Base-by-base conservation (phyloP, 2,329 filamentous ascomycete species). In the Bipolaris bicolor region DNA sequence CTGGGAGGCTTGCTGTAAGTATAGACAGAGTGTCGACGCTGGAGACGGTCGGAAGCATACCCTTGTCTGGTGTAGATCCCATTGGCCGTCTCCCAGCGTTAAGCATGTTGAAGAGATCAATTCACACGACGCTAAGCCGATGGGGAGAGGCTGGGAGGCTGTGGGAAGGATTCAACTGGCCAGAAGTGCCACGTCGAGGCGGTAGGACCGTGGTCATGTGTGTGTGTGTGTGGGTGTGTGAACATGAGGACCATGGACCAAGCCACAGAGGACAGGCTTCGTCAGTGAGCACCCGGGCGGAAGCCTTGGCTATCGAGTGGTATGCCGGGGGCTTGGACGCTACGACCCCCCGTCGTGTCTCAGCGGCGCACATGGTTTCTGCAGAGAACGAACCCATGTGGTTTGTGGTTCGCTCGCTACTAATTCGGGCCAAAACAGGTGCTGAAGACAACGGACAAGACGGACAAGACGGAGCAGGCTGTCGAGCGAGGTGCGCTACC, bases 301-400 rank as follows among this genome's bases (percentile, higher is more conserved):
- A 18, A 6, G 11, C 31, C 49, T 48, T 61, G 34, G 56, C 51
- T 40, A 18, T 47, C 60, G 46, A 64, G 58, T 61, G 31, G 48
- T 34, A 46, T 11, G 16, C 51, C 20, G 37, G 33, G 20, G 36
- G 13, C 10, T 15, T n/a, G n/a, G 22, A 22, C 33, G 20, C 45
- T 34, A 13, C 39, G n/a, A 44, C n/a, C 54, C 54, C 49, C 52
- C 37, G 58, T 26, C 31, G 39, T 62, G 60, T 62, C 58, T 63
- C 49, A 60, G 51, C 45, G n/a, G 39, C 36, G 50, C 50, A 55
- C 57, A 57, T 60, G 49, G 53, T 34, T 34, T 56, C 7, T 44
- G 33, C 22, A 20, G 43, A 39, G 49, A 46, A 29, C 24, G 31
- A 44, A 52, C 50, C 47, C 43, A 16, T 58, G 52, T 58, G 51